Evolutionary conservation across 2,329 filamentous ascomycete species (phyloP), one percentile per base, ranked within the genome.

Genomic region (Arthrobotrys sinensis): DNA sequence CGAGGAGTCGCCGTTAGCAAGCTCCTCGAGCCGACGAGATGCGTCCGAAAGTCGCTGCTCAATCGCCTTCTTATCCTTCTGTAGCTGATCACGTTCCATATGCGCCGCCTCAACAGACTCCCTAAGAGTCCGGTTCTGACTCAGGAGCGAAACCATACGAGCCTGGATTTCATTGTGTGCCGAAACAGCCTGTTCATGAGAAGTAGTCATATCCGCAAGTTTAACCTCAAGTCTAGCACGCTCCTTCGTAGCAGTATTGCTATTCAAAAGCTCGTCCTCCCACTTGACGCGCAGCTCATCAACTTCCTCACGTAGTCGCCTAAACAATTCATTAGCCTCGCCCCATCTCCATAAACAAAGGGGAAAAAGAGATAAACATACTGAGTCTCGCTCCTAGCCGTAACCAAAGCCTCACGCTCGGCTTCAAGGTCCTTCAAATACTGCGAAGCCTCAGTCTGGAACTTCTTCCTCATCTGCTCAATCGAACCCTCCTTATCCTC

Each of bases 261-360:
- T 97, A 85, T 98, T 98, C 81, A 98, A 89, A 10, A 98, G 93
- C 85, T 99, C 95, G 82, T 98, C 93, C 82, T 99, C 96, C 95
- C 96, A 98, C 86, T 98, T 98, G 81, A 91, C 94, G 80, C 96
- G 91, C 75, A 98, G 88, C 82, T 97, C 94, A 82, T 99, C 96
- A 24, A 98, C 90, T 85, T 99, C 96, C 83, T 98, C 95, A n/a
- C 95, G 91, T 66, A 99, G 88, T 52, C 93, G 91, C 14, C 91
- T 80, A 53, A 53, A 67, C 12, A 34, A 38, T n/a, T 11, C 4
- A 34, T 69, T 69, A 79, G 52, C 32, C 40, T 4, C 4, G 11
- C 19, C 34, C 32, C 24, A 14, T 12, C 12, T 10, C 8, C 21
- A 63, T 11, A 1, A 14, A 34, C 24, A n/a, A 43, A 28, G 10